Conservation (phyloP, 495 filamentous ascomycete genomes). For the Neurospora terricola region DNA sequence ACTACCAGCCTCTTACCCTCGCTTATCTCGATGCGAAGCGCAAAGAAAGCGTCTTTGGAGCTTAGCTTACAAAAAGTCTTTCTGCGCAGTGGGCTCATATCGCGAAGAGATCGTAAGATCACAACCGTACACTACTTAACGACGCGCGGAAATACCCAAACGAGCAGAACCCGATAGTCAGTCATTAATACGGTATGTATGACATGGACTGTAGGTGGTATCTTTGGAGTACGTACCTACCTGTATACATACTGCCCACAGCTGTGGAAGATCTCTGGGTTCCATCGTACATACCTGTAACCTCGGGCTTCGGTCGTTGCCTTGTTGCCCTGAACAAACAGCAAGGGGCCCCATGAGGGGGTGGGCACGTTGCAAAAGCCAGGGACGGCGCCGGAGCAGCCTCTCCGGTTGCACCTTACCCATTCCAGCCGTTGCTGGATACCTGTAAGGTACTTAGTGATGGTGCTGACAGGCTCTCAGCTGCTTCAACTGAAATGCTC, state of each 20-base stretch:
- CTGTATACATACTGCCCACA: neutral
- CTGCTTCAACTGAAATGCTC: neutral
- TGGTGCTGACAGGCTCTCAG: neutral
- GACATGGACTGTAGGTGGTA: neutral
- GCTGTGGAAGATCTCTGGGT: neutral
- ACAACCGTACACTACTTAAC: neutral
- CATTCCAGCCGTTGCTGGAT: neutral
- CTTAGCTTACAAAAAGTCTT: neutral
- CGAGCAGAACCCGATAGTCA: neutral
- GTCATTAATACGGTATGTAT: neutral
- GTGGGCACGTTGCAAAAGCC: neutral
- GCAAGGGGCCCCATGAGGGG: neutral
- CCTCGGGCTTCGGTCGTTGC: neutral
- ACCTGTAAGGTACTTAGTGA: neutral
- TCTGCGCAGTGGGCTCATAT: neutral
- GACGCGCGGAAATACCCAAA: neutral
- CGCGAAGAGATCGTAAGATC: neutral
- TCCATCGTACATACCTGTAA: neutral
- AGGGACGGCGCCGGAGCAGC: neutral
- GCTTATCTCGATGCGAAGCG: neutral
- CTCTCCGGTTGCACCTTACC: neutral
- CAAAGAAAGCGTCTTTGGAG: neutral
- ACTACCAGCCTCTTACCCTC: neutral
- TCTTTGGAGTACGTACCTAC: neutral
- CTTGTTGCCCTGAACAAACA: neutral